phyloP scores from a whole-genome alignment of 257 asterid species.

The Primulina huaijiensis region DNA sequence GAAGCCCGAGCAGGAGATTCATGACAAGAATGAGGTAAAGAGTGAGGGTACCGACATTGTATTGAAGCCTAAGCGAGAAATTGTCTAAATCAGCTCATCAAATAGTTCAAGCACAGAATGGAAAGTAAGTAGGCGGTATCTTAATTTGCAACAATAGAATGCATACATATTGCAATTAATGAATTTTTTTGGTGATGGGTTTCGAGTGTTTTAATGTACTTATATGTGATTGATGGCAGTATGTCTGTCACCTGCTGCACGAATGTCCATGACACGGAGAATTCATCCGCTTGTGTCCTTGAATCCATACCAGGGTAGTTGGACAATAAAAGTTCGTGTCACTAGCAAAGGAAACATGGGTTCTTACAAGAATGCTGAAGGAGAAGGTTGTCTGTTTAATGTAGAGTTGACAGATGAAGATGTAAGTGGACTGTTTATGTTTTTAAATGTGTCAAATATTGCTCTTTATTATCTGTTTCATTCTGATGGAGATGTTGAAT shows the following conservation, averaged over 20 bases:
- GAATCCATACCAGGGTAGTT: constrained; percentile 88
- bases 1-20: constrained; percentile 39
- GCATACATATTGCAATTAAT: background rate
- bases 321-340: constrained; percentile 88
- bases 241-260: constrained; percentile 72
- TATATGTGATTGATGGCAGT: constrained; percentile 39
- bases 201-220: background rate
- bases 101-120: constrained; percentile 68
- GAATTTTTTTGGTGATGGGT: too few species aligned
- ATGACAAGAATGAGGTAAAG: constrained; percentile 26
- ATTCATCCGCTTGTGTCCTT: constrained; percentile 83
- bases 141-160: background rate
- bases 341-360: constrained; percentile 82
- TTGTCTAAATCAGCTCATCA: constrained; percentile 81
- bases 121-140: constrained; percentile 48
- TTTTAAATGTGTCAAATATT: background rate
- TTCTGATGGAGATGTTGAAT: background rate
- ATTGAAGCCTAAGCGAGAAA: constrained; percentile 71
- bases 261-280: constrained; percentile 85
- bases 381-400: constrained; percentile 97
- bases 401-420: constrained; percentile 95
- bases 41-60: constrained; percentile 30
- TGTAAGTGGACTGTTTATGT: constrained; percentile 40
- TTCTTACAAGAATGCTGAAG: constrained; percentile 68
- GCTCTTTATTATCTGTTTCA: background rate